Evolutionary conservation across 1,284 basidiomycete species (phyloP).

Genomic region (Mycena citricolor): DNA sequence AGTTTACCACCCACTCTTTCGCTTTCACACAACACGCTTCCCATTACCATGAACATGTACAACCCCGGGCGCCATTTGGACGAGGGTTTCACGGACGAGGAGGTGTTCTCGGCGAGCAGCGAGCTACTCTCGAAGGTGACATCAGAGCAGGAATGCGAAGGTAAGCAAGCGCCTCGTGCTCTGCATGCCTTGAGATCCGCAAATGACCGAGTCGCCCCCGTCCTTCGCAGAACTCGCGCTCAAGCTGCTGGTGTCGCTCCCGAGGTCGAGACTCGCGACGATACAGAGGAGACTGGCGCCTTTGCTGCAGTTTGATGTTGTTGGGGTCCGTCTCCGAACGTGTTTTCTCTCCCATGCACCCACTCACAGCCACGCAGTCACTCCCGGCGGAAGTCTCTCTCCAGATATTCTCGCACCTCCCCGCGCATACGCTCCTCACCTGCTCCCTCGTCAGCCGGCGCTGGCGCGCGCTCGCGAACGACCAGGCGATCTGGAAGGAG

Average conservation of each 20-base stretch:
- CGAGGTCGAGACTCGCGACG: constrained; percentile 62
- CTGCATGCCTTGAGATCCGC: too few species aligned
- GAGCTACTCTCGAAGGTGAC: constrained; percentile 20
- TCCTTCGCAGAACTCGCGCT: constrained; percentile 57
- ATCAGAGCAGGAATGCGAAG: constrained; percentile 25
- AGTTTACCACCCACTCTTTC: too few species aligned
- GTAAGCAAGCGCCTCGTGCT: constrained; percentile 8
- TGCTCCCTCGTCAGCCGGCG: constrained; percentile 67
- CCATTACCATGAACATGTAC: too few species aligned
- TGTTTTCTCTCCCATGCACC: background rate
- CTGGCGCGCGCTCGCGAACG: constrained; percentile 71
- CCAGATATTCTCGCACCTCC: constrained; percentile 65
- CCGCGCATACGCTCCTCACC: constrained; percentile 59
- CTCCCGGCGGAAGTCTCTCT: constrained; percentile 76
- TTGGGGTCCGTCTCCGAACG: constrained; percentile 57
- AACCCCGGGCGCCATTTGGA: constrained; percentile 1
- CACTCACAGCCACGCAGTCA: constrained; percentile 41
- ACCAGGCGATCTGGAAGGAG: constrained; percentile 66
- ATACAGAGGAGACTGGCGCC: constrained; percentile 67
- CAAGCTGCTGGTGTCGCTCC: constrained; percentile 60
- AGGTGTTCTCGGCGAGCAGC: constrained; percentile 9
- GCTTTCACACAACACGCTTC: too few species aligned
- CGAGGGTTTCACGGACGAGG: constrained; percentile 23
- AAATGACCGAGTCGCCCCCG: too few species aligned
- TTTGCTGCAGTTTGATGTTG: constrained; percentile 75